Evolutionary conservation across 768 basidiomycete genomes (phyloP), one percentile per base, ranked within the genome.

Genomic region (Mycena kentingensis): DNA sequence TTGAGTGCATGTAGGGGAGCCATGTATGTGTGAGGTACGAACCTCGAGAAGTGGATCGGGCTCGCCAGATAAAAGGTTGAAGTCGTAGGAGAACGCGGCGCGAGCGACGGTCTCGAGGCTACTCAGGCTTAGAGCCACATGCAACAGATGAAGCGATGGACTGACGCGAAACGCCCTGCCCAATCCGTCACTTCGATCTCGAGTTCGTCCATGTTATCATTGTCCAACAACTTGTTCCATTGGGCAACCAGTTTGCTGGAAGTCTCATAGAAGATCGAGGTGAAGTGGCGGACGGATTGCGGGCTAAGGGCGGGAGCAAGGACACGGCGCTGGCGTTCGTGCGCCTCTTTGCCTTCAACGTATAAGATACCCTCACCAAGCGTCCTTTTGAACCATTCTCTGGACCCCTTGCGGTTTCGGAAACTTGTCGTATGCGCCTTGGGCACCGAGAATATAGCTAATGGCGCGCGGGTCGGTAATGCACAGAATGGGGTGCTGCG

Each of bases 31-130:
- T 24, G 12, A 18, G 11, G 38, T 8, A 26, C 21, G 5, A 49
- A 55, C 58, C 55, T 79, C 75, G 19, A 79, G 74, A 3, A 85
- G 64, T 21, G 72, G 63, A 59, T 81, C 75, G 3, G 78, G 68
- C 38, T 70, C 70, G 15, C 77, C 80, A 11, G 74, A 71, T 21
- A 85, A 75, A 60, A 80, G 82, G 49, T 73, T 70, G 47, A 86
- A 84, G 64, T 85, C 80, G 52, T 84, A 78, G 2, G 78, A 78
- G 57, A 86, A 85, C 15, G 82, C 82, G n/a, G 84, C 80, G 25
- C 77, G 75, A 13, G 77, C 80, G 27, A 85, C 73, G 2, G 79
- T 81, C 56, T 85, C 84, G 25, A 86, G 74, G 27, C 81, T 84
- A 50, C 26, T 6, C 21, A 54, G 35, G 18, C 7, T 37, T 7